phyloP scores from a whole-genome alignment of 202 grass and related monocot genomes.

The Setaria italica region DNA sequence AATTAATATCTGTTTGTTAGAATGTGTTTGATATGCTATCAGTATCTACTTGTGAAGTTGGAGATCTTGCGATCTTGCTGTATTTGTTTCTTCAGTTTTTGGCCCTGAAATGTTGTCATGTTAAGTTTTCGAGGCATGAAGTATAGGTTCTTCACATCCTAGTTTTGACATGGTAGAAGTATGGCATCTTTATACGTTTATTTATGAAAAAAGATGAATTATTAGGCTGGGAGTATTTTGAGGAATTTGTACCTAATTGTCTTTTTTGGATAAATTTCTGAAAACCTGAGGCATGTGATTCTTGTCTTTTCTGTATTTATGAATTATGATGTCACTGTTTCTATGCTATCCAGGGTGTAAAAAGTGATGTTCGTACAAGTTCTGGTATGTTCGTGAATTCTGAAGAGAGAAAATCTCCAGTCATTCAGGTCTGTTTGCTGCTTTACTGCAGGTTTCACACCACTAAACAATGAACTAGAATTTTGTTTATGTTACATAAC shows the following conservation, averaged over 20 bases:
- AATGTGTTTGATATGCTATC: not conserved
- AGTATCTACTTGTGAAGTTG: not conserved
- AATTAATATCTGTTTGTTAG: conserved; percentile 3
- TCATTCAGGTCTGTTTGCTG: conserved; percentile 70
- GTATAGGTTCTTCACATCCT: not conserved
- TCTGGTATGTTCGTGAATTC: conserved; percentile 91
- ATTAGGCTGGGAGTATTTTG: not conserved
- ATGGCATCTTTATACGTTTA: not conserved
- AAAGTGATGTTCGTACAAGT: conserved; percentile 93
- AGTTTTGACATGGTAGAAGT: not conserved
- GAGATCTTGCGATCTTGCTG: not conserved
- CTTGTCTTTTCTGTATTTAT: conserved; percentile 21
- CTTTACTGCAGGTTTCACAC: not conserved
- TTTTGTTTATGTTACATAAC: not conserved
- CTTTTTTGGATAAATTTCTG: not conserved
- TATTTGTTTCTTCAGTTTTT: conserved; percentile 9
- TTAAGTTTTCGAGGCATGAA: not conserved
- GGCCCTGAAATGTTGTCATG: not conserved
- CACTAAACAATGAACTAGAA: not conserved
- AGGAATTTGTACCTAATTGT: not conserved
- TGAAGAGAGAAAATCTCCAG: conserved; percentile 70
- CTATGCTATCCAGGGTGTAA: conserved; percentile 72
- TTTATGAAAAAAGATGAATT: not conserved
- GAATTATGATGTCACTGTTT: conserved; percentile 16
- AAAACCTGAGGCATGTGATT: not conserved